phyloP scores from a whole-genome alignment of 1,284 basidiomycete species.

The Amylostereum areolatum region DNA sequence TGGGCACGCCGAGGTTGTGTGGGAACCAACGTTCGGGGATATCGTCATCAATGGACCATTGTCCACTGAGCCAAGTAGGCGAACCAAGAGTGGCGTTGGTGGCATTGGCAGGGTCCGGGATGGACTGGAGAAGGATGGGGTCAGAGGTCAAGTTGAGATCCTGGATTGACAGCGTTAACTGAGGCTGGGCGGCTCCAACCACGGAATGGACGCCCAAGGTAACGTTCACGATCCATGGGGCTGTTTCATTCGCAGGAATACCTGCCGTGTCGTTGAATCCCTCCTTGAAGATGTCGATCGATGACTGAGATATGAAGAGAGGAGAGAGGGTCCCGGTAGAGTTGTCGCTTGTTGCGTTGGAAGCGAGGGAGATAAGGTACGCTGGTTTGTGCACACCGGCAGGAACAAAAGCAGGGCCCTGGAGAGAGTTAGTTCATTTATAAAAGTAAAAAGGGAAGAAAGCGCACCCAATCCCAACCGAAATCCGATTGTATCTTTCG shows the following conservation, averaged over 20 bases:
- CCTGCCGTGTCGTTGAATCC: slow-evolving; percentile 33
- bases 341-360: slow-evolving; percentile 11
- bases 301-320: slow-evolving; percentile 46
- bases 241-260: slow-evolving; percentile 33
- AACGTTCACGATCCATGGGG: slow-evolving; percentile 52
- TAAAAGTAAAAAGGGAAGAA: neutral
- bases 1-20: slow-evolving; percentile 47
- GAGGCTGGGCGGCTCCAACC: slow-evolving; percentile 25
- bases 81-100: slow-evolving; percentile 5
- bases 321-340: slow-evolving; percentile 21
- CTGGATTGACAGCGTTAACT: slow-evolving; percentile 37
- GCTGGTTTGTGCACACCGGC: slow-evolving; percentile 50
- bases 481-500: slow-evolving; percentile 53
- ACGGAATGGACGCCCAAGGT: slow-evolving; percentile 45
- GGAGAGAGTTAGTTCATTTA: neutral
- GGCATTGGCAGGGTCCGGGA: slow-evolving; percentile 23
- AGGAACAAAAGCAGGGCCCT: slow-evolving; percentile 56
- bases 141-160: slow-evolving; percentile 36
- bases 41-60: slow-evolving; percentile 40
- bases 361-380: slow-evolving; percentile 37
- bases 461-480: slow-evolving; percentile 52
- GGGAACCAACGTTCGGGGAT: slow-evolving; percentile 49
- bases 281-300: slow-evolving; percentile 48
- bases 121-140: slow-evolving; percentile 19
- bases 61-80: slow-evolving; percentile 30